Conservation (phyloP, 2,329 filamentous ascomycete species). For the Chrysoporthe austroafricana region DNA sequence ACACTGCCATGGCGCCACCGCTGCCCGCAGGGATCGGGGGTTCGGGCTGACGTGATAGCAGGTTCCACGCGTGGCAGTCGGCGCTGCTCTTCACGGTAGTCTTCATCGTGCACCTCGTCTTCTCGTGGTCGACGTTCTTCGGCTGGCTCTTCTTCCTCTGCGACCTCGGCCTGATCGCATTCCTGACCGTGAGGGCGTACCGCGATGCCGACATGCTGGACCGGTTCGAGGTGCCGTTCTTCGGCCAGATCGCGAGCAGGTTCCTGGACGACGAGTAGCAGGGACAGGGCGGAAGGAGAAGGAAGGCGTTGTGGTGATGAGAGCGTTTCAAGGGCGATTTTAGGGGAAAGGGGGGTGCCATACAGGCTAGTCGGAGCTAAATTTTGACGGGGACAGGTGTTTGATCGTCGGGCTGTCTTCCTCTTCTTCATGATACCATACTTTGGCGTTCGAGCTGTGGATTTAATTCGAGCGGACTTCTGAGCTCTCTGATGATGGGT, state of each 20-base stretch:
- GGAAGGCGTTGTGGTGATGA: neutral
- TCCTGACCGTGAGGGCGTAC: conserved; percentile 79
- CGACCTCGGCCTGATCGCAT: conserved; percentile 77
- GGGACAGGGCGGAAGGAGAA: neutral
- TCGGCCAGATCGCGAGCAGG: conserved; percentile 82
- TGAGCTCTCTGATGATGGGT: neutral
- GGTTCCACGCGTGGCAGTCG: conserved; percentile 97
- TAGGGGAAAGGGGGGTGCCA: too few species aligned
- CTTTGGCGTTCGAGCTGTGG: neutral
- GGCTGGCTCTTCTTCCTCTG: conserved; percentile 81
- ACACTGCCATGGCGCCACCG: too few species aligned
- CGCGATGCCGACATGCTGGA: conserved; percentile 73
- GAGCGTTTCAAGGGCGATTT: neutral
- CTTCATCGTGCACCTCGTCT: conserved; percentile 79
- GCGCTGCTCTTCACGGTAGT: conserved; percentile 77
- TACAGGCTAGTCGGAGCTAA: too few species aligned
- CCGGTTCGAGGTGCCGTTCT: conserved; percentile 84
- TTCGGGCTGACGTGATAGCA: conserved; percentile 41
- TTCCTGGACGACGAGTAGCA: conserved; percentile 84
- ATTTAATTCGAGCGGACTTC: neutral
- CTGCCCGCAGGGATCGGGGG: neutral
- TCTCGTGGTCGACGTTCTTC: conserved; percentile 82
- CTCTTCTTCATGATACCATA: conserved; percentile 22
- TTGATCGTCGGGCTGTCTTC: neutral
- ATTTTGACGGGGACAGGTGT: neutral